These are phyloP conservation scores for Aspergillus avenaceus DNA, from an alignment of 495 filamentous ascomycete genomes.

Conservation along the genomic window DNA sequence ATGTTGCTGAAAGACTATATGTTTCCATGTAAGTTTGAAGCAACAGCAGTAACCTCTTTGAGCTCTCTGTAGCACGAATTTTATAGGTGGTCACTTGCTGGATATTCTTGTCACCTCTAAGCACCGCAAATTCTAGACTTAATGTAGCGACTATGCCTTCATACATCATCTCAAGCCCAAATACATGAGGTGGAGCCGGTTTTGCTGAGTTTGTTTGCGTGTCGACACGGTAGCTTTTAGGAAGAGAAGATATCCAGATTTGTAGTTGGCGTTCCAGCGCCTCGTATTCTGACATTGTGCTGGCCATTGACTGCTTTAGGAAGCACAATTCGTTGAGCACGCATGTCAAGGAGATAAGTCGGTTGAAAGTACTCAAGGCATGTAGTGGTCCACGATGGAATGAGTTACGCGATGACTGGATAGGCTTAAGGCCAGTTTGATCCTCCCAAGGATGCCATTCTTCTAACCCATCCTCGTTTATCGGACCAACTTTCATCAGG, in stretches of 20 bases:
- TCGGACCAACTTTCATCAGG: conserved; percentile 34
- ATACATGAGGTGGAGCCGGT: conserved; percentile 34
- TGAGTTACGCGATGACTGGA: conserved; percentile 29
- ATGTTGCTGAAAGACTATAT: conserved; percentile 34
- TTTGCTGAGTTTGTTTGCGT: conserved; percentile 22
- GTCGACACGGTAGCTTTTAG: conserved; percentile 32
- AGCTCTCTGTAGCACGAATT: conserved; percentile 27
- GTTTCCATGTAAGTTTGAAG: conserved; percentile 36
- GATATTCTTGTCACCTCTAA: conserved; percentile 23
- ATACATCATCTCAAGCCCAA: conserved; percentile 38
- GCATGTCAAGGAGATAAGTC: conserved; percentile 39
- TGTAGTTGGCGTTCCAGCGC: conserved; percentile 34
- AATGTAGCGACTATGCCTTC: conserved; percentile 28
- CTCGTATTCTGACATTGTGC: conserved; percentile 29
- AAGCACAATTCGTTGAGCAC: conserved; percentile 41
- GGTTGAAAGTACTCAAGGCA: conserved; percentile 59
- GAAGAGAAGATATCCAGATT: conserved; percentile 31
- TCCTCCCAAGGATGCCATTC: conserved; percentile 70
- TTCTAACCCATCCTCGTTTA: conserved; percentile 61
- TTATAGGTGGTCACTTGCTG: conserved; percentile 20
- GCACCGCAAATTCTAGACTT: conserved; percentile 26
- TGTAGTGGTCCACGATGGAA: conserved; percentile 50
- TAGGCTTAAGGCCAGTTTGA: conserved; percentile 28
- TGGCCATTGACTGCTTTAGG: conserved; percentile 21
- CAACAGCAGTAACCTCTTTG: conserved; percentile 27